Evolutionary conservation across 2,329 filamentous ascomycete genomes (phyloP).

Genomic region (Ophiosphaerella korrae): DNA sequence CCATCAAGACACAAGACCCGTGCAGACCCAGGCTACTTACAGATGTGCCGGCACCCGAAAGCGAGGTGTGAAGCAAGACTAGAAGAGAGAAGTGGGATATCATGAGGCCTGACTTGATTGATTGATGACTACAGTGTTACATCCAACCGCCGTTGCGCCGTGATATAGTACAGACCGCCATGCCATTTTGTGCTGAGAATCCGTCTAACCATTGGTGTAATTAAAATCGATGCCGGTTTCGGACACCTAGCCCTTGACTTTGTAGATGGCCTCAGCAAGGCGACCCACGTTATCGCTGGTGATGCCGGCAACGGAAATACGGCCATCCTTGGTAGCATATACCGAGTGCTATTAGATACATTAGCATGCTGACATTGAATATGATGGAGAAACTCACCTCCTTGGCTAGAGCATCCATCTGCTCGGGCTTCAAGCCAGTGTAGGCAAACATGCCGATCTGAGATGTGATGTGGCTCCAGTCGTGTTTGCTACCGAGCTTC

Average conservation of each 20-base stretch:
- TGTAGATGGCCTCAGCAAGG: constrained; percentile 82
- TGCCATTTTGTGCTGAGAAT: constrained; percentile 8
- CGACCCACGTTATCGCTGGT: constrained; percentile 78
- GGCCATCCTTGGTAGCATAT: constrained; percentile 92
- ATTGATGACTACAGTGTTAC: constrained; percentile 11
- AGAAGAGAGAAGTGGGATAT: not conserved
- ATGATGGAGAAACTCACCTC: constrained; percentile 60
- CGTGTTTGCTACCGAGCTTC: constrained; percentile 91
- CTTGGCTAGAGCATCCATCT: constrained; percentile 90
- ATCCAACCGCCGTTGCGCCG: constrained; percentile 15
- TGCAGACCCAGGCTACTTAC: not conserved
- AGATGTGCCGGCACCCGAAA: constrained; percentile 1
- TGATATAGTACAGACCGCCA: constrained; percentile 17
- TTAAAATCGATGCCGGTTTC: constrained; percentile 5
- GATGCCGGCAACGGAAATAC: constrained; percentile 85
- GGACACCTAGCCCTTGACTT: constrained; percentile 68
- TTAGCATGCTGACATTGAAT: constrained; percentile 12
- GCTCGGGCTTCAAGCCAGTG: constrained; percentile 86
- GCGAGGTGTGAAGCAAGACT: too few relatives aligned
- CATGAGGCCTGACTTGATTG: constrained; percentile 1
- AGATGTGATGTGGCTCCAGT: constrained; percentile 98
- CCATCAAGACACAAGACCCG: not conserved
- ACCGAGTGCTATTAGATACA: constrained; percentile 72
- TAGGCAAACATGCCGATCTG: constrained; percentile 99
- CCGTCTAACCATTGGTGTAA: constrained; percentile 11